A percentile compares a stretch with the other conserved stretches of the same genome.
phyloP scores from a whole-genome alignment of 2,329 filamentous ascomycete species.

The Sarocladiaceae sp. region DNA sequence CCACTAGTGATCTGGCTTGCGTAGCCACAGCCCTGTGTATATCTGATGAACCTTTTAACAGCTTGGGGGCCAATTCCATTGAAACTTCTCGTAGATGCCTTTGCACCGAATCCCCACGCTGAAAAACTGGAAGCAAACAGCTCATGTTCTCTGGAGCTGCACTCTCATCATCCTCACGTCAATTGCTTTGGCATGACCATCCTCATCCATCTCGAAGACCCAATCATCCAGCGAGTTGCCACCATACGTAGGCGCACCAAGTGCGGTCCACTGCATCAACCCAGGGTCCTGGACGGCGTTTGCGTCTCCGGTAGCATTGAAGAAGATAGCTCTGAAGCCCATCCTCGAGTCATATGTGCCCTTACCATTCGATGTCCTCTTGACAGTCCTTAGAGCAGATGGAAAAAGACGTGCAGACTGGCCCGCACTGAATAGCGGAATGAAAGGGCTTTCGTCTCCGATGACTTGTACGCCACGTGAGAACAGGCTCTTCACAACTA shows the following conservation, averaged over 20 bases:
- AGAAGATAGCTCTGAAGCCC: conserved; percentile 10
- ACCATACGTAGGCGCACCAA: conserved; percentile 5
- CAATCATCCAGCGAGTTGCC: conserved; percentile 9
- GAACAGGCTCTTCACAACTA: background rate
- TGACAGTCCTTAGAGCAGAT: conserved; percentile 2
- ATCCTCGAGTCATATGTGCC: background rate
- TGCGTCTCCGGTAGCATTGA: conserved; percentile 3
- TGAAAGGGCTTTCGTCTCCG: conserved; percentile 9
- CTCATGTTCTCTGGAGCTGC: conserved; percentile 5
- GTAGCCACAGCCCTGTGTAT: too few species aligned
- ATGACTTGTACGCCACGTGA: conserved; percentile 1
- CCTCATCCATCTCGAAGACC: conserved; percentile 10
- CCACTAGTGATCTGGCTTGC: too few species aligned
- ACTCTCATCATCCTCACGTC: conserved; percentile 10
- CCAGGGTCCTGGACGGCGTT: conserved; percentile 9
- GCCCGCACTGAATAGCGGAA: conserved; percentile 6
- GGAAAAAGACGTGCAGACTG: conserved; percentile 10
- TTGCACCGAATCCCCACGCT: too few species aligned
- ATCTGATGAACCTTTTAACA: too few species aligned
- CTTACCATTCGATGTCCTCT: background rate
- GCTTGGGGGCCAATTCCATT: too few species aligned
- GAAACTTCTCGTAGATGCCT: too few species aligned
- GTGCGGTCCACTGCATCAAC: conserved; percentile 9
- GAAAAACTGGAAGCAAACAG: too few species aligned
- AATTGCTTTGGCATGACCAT: background rate